A percentile compares a stretch with the other conserved stretches of the same genome.
These are phyloP conservation scores for Rhodomyrtus tomentosa DNA, from an alignment of 345 rosid species.

Conservation along the genomic window DNA sequence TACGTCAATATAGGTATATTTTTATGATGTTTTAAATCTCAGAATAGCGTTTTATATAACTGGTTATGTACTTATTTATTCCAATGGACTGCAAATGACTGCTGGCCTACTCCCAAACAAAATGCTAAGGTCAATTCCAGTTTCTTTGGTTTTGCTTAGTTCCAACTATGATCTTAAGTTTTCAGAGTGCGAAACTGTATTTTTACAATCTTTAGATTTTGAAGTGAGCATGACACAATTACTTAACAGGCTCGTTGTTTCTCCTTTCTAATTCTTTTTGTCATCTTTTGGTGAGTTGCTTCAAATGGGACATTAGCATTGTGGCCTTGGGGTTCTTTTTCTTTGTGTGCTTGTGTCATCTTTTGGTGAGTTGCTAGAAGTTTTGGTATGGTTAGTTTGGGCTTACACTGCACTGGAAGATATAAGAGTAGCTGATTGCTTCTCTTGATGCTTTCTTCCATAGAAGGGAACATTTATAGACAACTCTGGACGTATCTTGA, in stretches of 20 bases:
- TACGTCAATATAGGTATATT: constrained; percentile 75
- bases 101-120: constrained; percentile 63
- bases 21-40: background rate
- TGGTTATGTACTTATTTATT: constrained; percentile 7
- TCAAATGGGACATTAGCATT: background rate
- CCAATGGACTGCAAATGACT: constrained; percentile 62
- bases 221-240: background rate
- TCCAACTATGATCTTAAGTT: background rate
- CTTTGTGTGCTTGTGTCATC: too few species aligned
- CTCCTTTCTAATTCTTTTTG: background rate
- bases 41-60: background rate
- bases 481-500: too few species aligned
- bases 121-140: constrained; percentile 41
- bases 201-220: background rate
- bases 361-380: too few species aligned
- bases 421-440: too few species aligned
- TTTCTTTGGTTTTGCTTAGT: background rate
- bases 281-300: background rate
- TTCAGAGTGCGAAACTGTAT: background rate
- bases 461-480: too few species aligned
- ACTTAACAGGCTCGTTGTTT: background rate
- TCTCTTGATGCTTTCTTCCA: too few species aligned
- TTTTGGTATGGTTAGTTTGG: too few species aligned
- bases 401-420: too few species aligned
- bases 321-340: too few species aligned